Conservation (phyloP, 2,329 filamentous ascomycete species). For the Botrytis tulipae region DNA sequence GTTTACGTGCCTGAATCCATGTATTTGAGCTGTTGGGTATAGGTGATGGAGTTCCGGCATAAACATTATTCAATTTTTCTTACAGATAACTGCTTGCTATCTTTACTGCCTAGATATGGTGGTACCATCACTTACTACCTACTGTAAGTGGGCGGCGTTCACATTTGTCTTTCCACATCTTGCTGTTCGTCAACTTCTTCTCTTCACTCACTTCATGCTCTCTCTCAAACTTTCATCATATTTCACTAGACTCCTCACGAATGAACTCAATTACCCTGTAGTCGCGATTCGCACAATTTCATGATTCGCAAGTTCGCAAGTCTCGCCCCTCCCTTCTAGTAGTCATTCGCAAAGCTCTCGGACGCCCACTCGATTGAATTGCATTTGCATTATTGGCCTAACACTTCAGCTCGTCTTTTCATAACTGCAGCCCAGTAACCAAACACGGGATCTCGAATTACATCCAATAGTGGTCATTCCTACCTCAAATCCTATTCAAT, state of each 20-base stretch:
- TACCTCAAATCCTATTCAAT: neutral
- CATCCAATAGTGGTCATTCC: neutral
- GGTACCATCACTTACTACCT: neutral
- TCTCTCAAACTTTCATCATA: constrained; percentile 1
- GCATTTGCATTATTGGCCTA: constrained; percentile 9
- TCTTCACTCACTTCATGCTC: constrained; percentile 1
- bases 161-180: constrained; percentile 2
- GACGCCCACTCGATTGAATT: constrained; percentile 11
- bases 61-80: neutral
- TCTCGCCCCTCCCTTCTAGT: neutral
- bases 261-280: neutral
- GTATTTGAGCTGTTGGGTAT: neutral
- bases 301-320: constrained; percentile 2
- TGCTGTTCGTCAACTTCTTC: neutral
- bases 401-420: constrained; percentile 7
- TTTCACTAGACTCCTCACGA: neutral
- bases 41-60: neutral
- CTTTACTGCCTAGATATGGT: constrained; percentile 7
- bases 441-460: constrained; percentile 10
- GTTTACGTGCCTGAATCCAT: neutral
- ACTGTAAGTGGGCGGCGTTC: neutral
- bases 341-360: neutral
- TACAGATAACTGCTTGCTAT: neutral
- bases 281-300: constrained; percentile 3
- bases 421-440: constrained; percentile 6